Conservation (phyloP, 2,329 filamentous ascomycete genomes). For the Calonectria multiphialidica region DNA sequence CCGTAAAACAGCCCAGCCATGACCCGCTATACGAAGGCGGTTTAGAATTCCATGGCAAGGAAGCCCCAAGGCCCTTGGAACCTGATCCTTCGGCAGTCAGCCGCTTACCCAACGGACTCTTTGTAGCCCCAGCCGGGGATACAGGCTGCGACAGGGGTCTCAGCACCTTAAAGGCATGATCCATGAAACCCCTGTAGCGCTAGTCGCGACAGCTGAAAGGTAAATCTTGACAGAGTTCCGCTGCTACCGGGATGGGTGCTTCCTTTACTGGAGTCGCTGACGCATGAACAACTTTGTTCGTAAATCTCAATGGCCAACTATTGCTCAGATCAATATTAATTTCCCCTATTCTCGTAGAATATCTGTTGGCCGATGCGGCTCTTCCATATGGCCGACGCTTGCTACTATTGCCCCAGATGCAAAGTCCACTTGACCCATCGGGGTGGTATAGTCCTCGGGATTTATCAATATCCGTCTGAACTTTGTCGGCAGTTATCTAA, state of each 20-base stretch:
- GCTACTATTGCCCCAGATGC: not conserved
- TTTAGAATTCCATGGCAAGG: not conserved
- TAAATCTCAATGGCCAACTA: not conserved
- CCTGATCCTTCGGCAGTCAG: not conserved
- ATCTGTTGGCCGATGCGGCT: not conserved
- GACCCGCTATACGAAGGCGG: not conserved
- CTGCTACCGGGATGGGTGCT: not conserved
- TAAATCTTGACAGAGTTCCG: slow-evolving; percentile 1
- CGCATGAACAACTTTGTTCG: not conserved
- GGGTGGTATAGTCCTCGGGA: not conserved
- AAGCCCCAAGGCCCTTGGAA: not conserved
- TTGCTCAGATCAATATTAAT: not conserved
- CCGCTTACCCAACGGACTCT: not conserved
- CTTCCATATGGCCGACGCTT: not conserved
- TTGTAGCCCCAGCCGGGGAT: not conserved
- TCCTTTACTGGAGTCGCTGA: not conserved
- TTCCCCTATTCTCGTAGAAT: not conserved
- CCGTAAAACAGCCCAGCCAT: not conserved
- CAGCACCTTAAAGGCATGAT: not conserved
- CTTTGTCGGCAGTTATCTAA: not conserved
- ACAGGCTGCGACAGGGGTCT: not conserved
- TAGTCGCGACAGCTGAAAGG: slow-evolving; percentile 11
- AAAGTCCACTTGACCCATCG: not conserved
- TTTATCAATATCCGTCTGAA: not conserved
- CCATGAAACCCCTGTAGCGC: not conserved